These are phyloP conservation scores for Rhizopus microsporus DNA, from an alignment of 371 early-diverging fungal genomes.

Conservation along the genomic window DNA sequence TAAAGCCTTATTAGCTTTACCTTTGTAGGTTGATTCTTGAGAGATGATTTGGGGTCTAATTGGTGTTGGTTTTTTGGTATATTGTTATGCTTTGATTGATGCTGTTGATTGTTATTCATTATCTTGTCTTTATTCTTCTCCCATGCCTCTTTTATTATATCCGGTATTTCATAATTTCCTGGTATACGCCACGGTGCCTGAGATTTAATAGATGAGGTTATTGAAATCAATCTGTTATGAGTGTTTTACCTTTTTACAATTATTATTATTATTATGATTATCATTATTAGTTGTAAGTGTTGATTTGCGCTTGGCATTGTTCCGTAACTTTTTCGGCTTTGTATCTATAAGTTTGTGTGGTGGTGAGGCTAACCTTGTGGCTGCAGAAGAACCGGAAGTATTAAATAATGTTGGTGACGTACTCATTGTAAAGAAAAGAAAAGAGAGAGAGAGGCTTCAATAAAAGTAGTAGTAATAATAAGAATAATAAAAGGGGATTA, in stretches of 20 bases:
- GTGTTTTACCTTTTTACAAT: conserved; percentile 7
- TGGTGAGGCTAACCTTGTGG: conserved; percentile 23
- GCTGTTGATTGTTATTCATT: conserved; percentile 3
- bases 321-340: conserved; percentile 12
- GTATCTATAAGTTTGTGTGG: conserved; percentile 13
- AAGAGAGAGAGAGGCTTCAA: background rate
- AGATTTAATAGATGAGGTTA: conserved; percentile 7
- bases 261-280: conserved; percentile 1
- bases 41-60: conserved; percentile 4
- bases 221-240: background rate
- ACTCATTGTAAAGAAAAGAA: conserved; percentile 23
- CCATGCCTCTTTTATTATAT: conserved; percentile 49
- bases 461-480: too few species aligned
- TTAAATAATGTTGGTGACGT: conserved; percentile 25
- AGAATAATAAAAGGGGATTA: too few species aligned
- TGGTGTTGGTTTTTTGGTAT: conserved; percentile 13
- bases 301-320: background rate
- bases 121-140: conserved; percentile 26
- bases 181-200: conserved; percentile 52
- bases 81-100: conserved; percentile 16
- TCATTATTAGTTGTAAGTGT: background rate
- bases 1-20: conserved; percentile 19
- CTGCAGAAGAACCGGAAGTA: conserved; percentile 26
- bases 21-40: conserved; percentile 10
- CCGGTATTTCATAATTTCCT: conserved; percentile 51